Evolutionary conservation across 371 early-diverging fungal genomes (phyloP).

Genomic region (Zancudomyces culisetae): DNA sequence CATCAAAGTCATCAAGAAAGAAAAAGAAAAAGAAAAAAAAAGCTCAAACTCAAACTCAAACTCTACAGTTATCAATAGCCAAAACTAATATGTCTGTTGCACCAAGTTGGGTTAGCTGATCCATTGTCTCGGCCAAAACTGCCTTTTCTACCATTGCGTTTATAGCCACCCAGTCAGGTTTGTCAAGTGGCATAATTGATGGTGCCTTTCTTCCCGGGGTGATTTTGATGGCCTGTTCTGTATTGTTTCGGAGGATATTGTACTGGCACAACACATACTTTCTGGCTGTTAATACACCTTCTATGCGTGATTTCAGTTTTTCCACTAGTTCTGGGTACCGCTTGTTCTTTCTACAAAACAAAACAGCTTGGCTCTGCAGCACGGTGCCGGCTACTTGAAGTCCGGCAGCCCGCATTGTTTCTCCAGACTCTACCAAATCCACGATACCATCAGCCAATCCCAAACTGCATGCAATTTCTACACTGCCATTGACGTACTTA

Average conservation of each 20-base stretch:
- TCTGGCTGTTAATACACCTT: conserved; percentile 77
- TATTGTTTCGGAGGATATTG: conserved; percentile 46
- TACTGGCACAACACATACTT: conserved; percentile 75
- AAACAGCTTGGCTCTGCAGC: conserved; percentile 64
- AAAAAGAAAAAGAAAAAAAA: not conserved
- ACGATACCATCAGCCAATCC: conserved; percentile 93
- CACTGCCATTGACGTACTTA: conserved; percentile 75
- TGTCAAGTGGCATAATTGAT: conserved; percentile 65
- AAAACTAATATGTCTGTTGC: conserved; percentile 82
- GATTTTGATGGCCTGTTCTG: conserved; percentile 43
- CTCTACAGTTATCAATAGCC: conserved; percentile 57
- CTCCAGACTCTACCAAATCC: conserved; percentile 80
- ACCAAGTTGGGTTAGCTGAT: conserved; percentile 66
- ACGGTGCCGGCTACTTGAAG: conserved; percentile 70
- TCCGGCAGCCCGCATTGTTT: conserved; percentile 96
- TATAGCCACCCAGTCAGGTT: conserved; percentile 78
- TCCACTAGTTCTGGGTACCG: conserved; percentile 41
- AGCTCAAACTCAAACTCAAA: conserved; percentile 16
- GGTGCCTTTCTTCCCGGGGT: conserved; percentile 88
- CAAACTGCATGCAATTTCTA: conserved; percentile 87
- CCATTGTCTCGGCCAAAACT: conserved; percentile 69
- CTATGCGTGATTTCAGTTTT: conserved; percentile 59
- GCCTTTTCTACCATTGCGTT: conserved; percentile 69
- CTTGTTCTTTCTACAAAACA: conserved; percentile 47
- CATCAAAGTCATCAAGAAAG: not conserved